A percentile compares a stretch with the other conserved stretches of the same genome.
Conservation (phyloP, 352 stramenopile species). For the Thraustotheca clavata region DNA sequence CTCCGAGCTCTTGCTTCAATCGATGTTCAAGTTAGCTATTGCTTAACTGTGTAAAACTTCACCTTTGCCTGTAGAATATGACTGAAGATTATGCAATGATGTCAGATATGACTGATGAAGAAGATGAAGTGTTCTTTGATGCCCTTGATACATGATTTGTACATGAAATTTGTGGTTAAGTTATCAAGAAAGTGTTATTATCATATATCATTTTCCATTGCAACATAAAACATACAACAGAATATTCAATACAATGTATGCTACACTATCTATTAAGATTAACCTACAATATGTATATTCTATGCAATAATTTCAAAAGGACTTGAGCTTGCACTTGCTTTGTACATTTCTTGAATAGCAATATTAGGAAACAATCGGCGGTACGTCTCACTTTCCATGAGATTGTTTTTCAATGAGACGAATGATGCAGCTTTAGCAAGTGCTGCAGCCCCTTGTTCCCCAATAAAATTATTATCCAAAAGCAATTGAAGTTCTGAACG, state of each 20-base stretch:
- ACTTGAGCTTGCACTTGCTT: no score
- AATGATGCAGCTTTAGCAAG: neutral
- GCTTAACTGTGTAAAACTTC: no score
- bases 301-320: no score
- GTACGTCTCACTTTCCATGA: neutral
- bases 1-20: slow-evolving; percentile 61
- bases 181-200: no score
- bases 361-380: neutral
- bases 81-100: no score
- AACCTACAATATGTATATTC: no score
- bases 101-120: neutral
- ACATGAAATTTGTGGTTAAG: no score
- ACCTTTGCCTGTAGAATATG: no score
- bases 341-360: neutral
- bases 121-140: neutral
- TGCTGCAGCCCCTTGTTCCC: slow-evolving; percentile 29
- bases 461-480: slow-evolving; percentile 50
- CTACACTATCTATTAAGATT: no score
- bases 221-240: no score
- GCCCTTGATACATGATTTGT: neutral
- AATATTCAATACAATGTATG: no score
- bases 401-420: slow-evolving; percentile 12
- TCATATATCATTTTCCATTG: no score
- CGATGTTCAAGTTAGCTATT: slow-evolving; percentile 30
- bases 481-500: slow-evolving; percentile 23